Conservation (phyloP, 2,329 filamentous ascomycete species). For the Talaromyces atroroseus region DNA sequence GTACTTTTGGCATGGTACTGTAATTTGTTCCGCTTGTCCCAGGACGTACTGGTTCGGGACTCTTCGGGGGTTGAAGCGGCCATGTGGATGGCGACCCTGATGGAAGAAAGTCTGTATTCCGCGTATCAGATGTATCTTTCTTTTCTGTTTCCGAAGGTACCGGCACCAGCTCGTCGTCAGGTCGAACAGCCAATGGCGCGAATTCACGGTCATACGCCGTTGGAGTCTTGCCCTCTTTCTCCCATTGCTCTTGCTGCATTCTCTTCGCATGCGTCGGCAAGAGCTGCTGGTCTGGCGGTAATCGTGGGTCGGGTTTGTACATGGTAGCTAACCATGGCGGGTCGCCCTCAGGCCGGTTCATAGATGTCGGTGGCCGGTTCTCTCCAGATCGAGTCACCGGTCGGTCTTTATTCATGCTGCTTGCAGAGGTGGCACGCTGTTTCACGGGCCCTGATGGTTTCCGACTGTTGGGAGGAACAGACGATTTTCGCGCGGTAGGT, state of each 20-base stretch:
- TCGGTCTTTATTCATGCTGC: conserved; percentile 42
- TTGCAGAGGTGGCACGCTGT: conserved; percentile 29
- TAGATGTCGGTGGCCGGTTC: conserved; percentile 47
- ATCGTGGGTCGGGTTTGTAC: conserved; percentile 89
- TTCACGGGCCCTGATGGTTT: conserved; percentile 33
- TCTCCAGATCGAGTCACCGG: conserved; percentile 60
- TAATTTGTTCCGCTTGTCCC: conserved; percentile 45
- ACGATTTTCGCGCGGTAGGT: conserved; percentile 32
- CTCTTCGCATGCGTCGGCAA: conserved; percentile 88
- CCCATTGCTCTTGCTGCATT: conserved; percentile 92
- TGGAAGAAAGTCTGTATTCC: conserved; percentile 1
- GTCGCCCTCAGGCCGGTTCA: conserved; percentile 80
- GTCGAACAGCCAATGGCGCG: conserved; percentile 60
- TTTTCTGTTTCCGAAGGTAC: conserved; percentile 20
- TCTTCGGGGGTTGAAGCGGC: conserved; percentile 29
- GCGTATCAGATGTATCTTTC: conserved; percentile 12
- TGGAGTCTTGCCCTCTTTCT: conserved; percentile 81
- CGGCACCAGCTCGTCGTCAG: conserved; percentile 26
- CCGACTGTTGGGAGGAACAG: conserved; percentile 33
- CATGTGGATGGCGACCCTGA: conserved; percentile 14
- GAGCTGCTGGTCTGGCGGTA: conserved; percentile 92
- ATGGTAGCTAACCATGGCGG: conserved; percentile 92
- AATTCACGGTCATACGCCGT: conserved; percentile 84
- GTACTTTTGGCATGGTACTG: conserved; percentile 46
- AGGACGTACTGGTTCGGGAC: conserved; percentile 29